Percentiles rank a stretch among this genome's conserved stretches.
Conservation (phyloP, 495 filamentous ascomycete genomes). For the Corynascus novoguineensis region DNA sequence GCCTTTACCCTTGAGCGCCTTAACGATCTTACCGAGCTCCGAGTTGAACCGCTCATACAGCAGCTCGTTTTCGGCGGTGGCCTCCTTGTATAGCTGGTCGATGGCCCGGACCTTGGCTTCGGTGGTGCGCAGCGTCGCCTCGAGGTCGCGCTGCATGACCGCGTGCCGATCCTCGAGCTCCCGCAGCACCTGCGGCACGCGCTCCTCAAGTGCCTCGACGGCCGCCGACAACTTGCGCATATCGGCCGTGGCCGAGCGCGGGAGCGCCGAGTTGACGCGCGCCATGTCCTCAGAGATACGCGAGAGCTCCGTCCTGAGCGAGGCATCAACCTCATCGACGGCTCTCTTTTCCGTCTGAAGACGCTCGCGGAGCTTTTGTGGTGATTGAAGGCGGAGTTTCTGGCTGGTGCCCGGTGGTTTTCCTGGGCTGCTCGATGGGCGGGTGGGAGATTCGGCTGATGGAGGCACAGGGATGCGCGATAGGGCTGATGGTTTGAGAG, state of each 20-base stretch:
- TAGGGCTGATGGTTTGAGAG: slow-evolving; percentile 28
- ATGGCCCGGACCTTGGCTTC: slow-evolving; percentile 77
- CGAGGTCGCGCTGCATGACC: slow-evolving; percentile 60
- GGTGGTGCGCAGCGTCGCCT: slow-evolving; percentile 60
- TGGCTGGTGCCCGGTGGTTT: slow-evolving; percentile 37
- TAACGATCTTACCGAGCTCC: slow-evolving; percentile 78
- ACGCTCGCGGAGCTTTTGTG: slow-evolving; percentile 88
- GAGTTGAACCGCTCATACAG: slow-evolving; percentile 90
- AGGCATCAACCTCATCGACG: slow-evolving; percentile 60
- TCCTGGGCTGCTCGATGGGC: slow-evolving; percentile 34
- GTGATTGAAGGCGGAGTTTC: slow-evolving; percentile 80
- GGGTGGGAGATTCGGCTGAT: slow-evolving; percentile 24
- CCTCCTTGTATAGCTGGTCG: slow-evolving; percentile 83
- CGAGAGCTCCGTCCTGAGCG: slow-evolving; percentile 68
- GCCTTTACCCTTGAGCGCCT: slow-evolving; percentile 60
- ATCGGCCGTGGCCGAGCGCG: slow-evolving; percentile 36
- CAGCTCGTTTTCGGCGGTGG: slow-evolving; percentile 88
- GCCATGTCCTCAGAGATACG: slow-evolving; percentile 80
- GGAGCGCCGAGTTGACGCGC: slow-evolving; percentile 47
- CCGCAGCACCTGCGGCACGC: slow-evolving; percentile 54
- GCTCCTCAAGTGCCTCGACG: slow-evolving; percentile 58
- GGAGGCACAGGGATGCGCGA: slow-evolving; percentile 24
- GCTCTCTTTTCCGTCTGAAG: slow-evolving; percentile 73
- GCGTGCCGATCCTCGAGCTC: slow-evolving; percentile 58
- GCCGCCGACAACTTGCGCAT: slow-evolving; percentile 49